Percentiles rank a stretch among this genome's conserved stretches.
Conservation (phyloP, 345 rosid species). For the Rhizophora mangle region DNA sequence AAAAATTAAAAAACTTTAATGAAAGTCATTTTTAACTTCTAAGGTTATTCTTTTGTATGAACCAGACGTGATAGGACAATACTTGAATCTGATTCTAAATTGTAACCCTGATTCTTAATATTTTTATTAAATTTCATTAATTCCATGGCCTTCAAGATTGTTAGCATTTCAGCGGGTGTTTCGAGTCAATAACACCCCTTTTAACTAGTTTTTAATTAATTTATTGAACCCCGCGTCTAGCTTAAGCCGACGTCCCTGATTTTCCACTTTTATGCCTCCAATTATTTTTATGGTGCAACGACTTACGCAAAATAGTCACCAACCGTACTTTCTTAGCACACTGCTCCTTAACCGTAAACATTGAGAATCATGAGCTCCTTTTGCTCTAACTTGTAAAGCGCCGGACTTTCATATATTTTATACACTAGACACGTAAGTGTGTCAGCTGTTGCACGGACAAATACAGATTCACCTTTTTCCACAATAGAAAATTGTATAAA, state of each 20-base stretch:
- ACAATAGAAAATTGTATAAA: too few species aligned
- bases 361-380: background rate
- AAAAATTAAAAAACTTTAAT: too few species aligned
- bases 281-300: constrained; percentile 5
- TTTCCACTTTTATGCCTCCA: constrained; percentile 35
- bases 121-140: too few species aligned
- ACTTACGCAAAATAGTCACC: background rate
- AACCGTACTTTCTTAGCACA: background rate
- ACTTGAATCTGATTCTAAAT: too few species aligned
- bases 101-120: too few species aligned
- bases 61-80: too few species aligned
- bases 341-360: constrained; percentile 20
- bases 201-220: background rate
- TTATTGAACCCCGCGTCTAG: constrained; percentile 5
- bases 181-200: too few species aligned
- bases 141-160: too few species aligned
- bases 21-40: too few species aligned
- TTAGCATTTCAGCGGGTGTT: too few species aligned
- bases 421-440: background rate
- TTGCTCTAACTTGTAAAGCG: background rate
- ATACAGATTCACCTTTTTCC: background rate
- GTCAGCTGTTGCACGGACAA: constrained; percentile 28
- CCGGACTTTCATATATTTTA: background rate
- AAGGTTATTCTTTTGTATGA: too few species aligned
- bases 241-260: background rate